Base-by-base conservation (phyloP, 225 moss, liverwort and hornwort species). In the Pseudoscleropodium purum region DNA sequence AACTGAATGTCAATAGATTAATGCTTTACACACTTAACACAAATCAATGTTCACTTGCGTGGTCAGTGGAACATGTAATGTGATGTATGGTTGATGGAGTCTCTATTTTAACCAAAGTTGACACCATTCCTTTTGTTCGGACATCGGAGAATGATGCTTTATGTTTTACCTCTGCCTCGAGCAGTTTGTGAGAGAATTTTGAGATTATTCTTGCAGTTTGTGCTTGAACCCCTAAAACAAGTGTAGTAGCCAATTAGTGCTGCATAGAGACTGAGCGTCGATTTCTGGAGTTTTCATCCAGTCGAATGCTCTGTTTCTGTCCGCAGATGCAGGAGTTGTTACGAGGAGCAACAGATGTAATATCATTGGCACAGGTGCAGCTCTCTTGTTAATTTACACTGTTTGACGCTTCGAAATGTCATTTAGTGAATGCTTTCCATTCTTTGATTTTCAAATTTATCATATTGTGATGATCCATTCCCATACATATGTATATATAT, bases 271-370 rank as follows among this genome's bases (percentile, higher is more conserved):
- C 68, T 30, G 15, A 81, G 74, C 9, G 37, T 67, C 27, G 39
- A 75, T 70, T 59, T 45, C 39, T 64, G 59, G 49, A 72, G 25
- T 65, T 72, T 74, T 72, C 51, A 72, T 81, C 21, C 19, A 8
- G 20, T 59, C 85, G 70, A 76, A 47, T 56, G 69, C 36, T 81
- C 56, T 87, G 75, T 87, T 85, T 85, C 9, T 43, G 37, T 75
- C 43, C 92, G 91, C 95, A 99, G 99, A 96, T 99, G 95, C 97
- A 97, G 93, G 94, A 99, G 30, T 93, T 99, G 74, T 68, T 99
- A 84, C 95, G 95, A 76, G 99, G 96, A 49, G 94, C 94, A 89
- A 89, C 89, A 15, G 97, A 95, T 82, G 95, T 97, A 43, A 64
- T 95, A 51, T 99, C 99, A 75, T 90, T 97, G 94, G 99, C 96